Base-by-base conservation (phyloP, 73 alveolate genomes). In the Tetrahymena malaccensis region DNA sequence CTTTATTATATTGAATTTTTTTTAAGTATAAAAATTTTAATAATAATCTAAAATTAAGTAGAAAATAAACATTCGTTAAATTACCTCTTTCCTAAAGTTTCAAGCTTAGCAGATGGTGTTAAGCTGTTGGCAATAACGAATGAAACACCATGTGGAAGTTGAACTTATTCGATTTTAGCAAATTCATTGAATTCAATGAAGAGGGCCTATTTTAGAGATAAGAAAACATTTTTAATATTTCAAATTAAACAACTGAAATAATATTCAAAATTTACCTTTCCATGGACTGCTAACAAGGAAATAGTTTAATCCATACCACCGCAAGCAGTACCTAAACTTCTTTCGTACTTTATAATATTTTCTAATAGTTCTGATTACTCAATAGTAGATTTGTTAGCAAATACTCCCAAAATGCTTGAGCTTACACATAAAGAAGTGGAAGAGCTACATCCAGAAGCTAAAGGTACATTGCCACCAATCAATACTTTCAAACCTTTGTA, bases 301-400 rank as follows among this genome's bases (percentile, higher is more conserved):
- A 97, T 96, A 38, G 99, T 96, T 95, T 98, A 98, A 93, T 98
- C 99, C 99, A 98, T 98, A 6, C 99, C 99, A 56, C 99, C 99
- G 93, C 99, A 98, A 19, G 98, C 99, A 17, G 98, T 97, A 4
- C 99, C 99, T 21, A 97, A 98, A 56, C 94, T 94, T 94, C 99
- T 94, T 93, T 98, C 99, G 38, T 93, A 96, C 38, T 50, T 89
- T 4, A 97, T 96, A 33, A 96, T 94, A 35, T 94, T 37, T 58
- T 97, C 96, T 25, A 97, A 94, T 40, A 96, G 94, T 31, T 96
- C 96, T 58, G 85, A 93, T 93, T 93, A 85, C 21, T 95, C 85
- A 58, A 96, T 94, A n/a, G 57, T 27, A 37, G 97, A 58, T 56
- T 96, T 96, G 93, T 96, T 97, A 5, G 98, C 99, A 93, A 98